Evolutionary conservation across 768 basidiomycete genomes (phyloP).

Genomic region (Leccinum imitatum): DNA sequence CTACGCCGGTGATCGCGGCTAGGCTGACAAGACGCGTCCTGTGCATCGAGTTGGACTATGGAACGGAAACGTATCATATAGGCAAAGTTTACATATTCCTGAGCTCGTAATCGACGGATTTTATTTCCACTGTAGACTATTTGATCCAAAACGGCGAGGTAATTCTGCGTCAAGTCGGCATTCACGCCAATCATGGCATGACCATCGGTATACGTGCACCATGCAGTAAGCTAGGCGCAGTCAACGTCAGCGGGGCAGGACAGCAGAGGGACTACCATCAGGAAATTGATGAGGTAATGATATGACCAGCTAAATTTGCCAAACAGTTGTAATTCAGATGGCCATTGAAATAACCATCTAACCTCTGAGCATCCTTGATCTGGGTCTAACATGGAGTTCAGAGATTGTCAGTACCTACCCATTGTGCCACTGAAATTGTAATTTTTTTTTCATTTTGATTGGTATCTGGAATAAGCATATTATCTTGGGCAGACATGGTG

Average conservation of each 20-base stretch:
- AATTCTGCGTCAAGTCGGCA: conserved; percentile 62
- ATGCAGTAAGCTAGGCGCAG: conserved; percentile 71
- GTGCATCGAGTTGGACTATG: background rate
- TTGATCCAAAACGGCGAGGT: conserved; percentile 62
- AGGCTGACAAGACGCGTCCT: conserved; percentile 87
- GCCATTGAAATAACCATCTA: too few relatives aligned
- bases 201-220: conserved; percentile 90
- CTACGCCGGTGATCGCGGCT: conserved; percentile 74
- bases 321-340: too few relatives aligned
- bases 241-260: background rate
- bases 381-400: too few relatives aligned
- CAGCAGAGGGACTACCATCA: conserved; percentile 32
- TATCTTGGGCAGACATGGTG: too few relatives aligned
- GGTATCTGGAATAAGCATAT: too few relatives aligned
- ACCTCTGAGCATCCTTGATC: too few relatives aligned
- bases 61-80: background rate
- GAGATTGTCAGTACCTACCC: too few relatives aligned
- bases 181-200: conserved; percentile 74
- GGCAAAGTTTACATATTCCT: conserved; percentile 61
- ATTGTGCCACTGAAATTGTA: too few relatives aligned
- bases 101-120: conserved; percentile 62
- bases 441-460: too few relatives aligned
- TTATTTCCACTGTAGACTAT: conserved; percentile 51
- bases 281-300: too few relatives aligned
- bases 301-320: too few relatives aligned